phyloP scores from a whole-genome alignment of 257 asterid species.

The Fraxinus pennsylvanica region DNA sequence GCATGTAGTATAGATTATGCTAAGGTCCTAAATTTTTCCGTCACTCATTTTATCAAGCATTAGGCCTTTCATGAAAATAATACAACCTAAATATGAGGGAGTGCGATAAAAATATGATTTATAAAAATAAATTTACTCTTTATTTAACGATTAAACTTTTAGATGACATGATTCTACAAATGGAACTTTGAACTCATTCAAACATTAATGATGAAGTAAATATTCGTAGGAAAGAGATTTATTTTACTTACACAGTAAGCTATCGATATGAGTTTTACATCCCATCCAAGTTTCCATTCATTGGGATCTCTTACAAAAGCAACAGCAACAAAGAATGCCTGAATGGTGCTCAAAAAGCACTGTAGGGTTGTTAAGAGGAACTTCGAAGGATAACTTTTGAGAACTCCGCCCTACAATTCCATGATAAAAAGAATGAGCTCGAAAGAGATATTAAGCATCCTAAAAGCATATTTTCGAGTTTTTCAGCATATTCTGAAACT shows the following conservation, averaged over 20 bases:
- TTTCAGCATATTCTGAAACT: not conserved
- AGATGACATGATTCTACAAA: not conserved
- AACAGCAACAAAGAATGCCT: conserved; percentile 61
- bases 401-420: conserved; percentile 43
- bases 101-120: not conserved
- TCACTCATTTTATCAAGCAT: not conserved
- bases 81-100: no score
- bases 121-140: no score
- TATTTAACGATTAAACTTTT: no score
- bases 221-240: not conserved
- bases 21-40: no score
- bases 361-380: conserved; percentile 65
- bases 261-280: conserved; percentile 56
- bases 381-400: conserved; percentile 74
- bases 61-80: not conserved
- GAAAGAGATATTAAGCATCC: not conserved
- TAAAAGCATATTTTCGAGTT: not conserved
- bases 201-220: not conserved
- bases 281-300: conserved; percentile 76
- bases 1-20: no score
- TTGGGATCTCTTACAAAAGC: conserved; percentile 57
- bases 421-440: not conserved
- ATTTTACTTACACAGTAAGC: conserved; percentile 68
- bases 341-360: conserved; percentile 67
- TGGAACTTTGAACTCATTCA: no score